Evolutionary conservation across 2,329 filamentous ascomycete genomes (phyloP).

Genomic region (Huntiella moniliformis): DNA sequence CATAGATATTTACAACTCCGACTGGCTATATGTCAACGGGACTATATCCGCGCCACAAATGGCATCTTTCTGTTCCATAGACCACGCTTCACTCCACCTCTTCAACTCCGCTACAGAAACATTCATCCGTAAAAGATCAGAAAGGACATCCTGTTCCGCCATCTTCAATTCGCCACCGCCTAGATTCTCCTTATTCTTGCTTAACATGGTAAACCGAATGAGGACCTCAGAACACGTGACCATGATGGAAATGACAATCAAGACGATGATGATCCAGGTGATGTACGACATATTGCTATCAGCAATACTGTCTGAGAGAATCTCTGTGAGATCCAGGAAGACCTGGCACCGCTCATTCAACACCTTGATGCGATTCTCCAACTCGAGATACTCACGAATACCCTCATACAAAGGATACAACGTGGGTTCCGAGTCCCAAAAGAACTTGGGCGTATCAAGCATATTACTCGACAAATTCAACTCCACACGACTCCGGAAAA

Average conservation of each 20-base stretch:
- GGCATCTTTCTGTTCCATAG: slow-evolving; percentile 12
- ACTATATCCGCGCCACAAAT: slow-evolving; percentile 12
- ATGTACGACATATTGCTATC: slow-evolving; percentile 91
- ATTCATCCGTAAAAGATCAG: slow-evolving; percentile 31
- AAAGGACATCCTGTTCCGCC: slow-evolving; percentile 16
- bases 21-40: slow-evolving; percentile 3
- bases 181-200: slow-evolving; percentile 17
- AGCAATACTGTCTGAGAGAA: slow-evolving; percentile 76
- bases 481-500: slow-evolving; percentile 89
- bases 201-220: slow-evolving; percentile 62
- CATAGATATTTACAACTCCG: slow-evolving; percentile 1
- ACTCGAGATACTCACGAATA: slow-evolving; percentile 92
- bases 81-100: slow-evolving; percentile 15
- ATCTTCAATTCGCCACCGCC: slow-evolving; percentile 12
- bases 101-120: slow-evolving; percentile 33
- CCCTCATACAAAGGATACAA: slow-evolving; percentile 86
- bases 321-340: slow-evolving; percentile 90
- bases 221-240: slow-evolving; percentile 83
- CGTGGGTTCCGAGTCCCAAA: slow-evolving; percentile 95
- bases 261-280: slow-evolving; percentile 93
- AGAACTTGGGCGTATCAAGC: slow-evolving; percentile 89
- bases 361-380: slow-evolving; percentile 86
- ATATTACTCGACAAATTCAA: slow-evolving; percentile 97
- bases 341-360: slow-evolving; percentile 93
- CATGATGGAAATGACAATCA: slow-evolving; percentile 78